Conservation (phyloP, 495 filamentous ascomycete species). For the Geoglossum glabrum region DNA sequence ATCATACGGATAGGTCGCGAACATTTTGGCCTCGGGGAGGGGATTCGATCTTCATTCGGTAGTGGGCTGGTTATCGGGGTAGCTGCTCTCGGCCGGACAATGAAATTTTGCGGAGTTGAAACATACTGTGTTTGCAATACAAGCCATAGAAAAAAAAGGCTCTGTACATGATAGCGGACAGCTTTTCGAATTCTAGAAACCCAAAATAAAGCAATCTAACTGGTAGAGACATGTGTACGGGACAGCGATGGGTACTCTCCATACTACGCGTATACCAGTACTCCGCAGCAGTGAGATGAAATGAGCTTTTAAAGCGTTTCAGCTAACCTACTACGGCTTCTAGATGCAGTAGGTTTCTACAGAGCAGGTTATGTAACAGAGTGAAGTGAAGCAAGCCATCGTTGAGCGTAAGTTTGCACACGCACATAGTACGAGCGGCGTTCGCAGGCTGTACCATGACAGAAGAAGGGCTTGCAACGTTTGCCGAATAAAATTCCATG, state of each 20-base stretch:
- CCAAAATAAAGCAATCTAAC: not conserved
- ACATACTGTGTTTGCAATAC: not conserved
- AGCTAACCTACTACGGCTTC: too few species aligned
- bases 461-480: too few species aligned
- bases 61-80: not conserved
- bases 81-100: not conserved
- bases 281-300: too few species aligned
- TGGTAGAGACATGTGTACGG: not conserved
- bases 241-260: not conserved
- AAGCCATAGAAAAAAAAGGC: not conserved
- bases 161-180: not conserved
- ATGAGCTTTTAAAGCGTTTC: too few species aligned
- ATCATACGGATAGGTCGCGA: slow-evolving; percentile 62
- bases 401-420: too few species aligned
- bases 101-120: not conserved
- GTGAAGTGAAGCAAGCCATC: too few species aligned
- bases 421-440: too few species aligned
- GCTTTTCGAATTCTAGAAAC: not conserved
- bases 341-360: too few species aligned
- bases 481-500: too few species aligned
- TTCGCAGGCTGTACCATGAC: too few species aligned
- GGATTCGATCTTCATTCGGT: slow-evolving; percentile 50
- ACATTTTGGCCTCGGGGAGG: slow-evolving; percentile 36
- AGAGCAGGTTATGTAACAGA: too few species aligned
- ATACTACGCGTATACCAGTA: too few species aligned